Conservation (phyloP, 2,329 filamentous ascomycete species). For the Byssoonygena ceratinophila region DNA sequence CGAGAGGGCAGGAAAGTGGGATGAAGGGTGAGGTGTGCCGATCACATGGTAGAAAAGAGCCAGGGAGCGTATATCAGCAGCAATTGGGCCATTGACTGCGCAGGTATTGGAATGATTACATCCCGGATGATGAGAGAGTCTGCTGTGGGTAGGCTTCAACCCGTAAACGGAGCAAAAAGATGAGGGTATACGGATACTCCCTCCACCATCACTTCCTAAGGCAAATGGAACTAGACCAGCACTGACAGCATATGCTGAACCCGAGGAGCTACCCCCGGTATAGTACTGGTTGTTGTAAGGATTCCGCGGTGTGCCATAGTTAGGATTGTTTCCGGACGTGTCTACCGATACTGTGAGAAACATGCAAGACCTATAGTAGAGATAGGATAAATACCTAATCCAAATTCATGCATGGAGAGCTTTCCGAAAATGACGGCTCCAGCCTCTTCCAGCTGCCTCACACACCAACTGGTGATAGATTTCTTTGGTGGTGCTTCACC, state of each 20-base stretch:
- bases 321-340: conserved; percentile 62
- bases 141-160: conserved; percentile 11
- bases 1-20: conserved; percentile 40
- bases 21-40: conserved; percentile 53
- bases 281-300: conserved; percentile 63
- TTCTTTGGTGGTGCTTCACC: conserved; percentile 24
- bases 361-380: neutral
- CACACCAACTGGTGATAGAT: conserved; percentile 51
- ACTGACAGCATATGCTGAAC: conserved; percentile 54
- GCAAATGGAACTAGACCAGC: conserved; percentile 51
- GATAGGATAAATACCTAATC: conserved; percentile 41
- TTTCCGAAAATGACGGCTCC: conserved; percentile 63
- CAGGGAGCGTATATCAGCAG: conserved; percentile 59
- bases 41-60: conserved; percentile 65
- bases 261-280: conserved; percentile 62
- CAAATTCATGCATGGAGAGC: conserved; percentile 63
- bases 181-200: conserved; percentile 12
- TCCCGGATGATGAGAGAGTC: conserved; percentile 39
- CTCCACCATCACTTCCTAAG: conserved; percentile 11
- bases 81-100: conserved; percentile 58
- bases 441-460: conserved; percentile 53
- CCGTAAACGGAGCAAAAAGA: conserved; percentile 13
- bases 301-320: conserved; percentile 59
- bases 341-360: conserved; percentile 32
- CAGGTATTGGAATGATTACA: conserved; percentile 47